A percentile compares a stretch with the other conserved stretches of the same genome.
These are phyloP conservation scores for Mycosarcoma maydis DNA, from an alignment of 1,284 basidiomycete genomes.

Conservation along the genomic window DNA sequence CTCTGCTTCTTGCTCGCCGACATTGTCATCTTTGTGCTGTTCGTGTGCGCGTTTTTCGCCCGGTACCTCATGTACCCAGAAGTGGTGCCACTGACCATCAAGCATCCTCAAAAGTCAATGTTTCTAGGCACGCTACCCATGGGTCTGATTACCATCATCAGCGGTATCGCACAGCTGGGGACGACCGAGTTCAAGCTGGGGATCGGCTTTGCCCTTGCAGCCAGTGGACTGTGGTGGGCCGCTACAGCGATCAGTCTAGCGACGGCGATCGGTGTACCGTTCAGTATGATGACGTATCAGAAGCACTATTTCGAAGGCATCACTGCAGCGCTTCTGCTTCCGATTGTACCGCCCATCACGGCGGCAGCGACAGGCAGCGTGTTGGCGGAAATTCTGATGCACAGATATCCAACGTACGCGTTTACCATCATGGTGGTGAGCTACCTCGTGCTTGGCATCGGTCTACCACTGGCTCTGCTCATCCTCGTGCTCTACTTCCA, in stretches of 20 bases:
- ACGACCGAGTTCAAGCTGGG: constrained; percentile 47
- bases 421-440: constrained; percentile 52
- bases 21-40: constrained; percentile 50
- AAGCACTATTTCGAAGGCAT: constrained; percentile 55
- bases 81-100: constrained; percentile 56
- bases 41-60: constrained; percentile 43
- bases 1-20: constrained; percentile 39
- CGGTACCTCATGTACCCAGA: constrained; percentile 55
- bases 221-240: constrained; percentile 50
- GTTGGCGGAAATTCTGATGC: constrained; percentile 47
- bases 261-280: constrained; percentile 51
- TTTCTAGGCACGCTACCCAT: constrained; percentile 57
- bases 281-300: constrained; percentile 59
- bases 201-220: constrained; percentile 35
- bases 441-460: constrained; percentile 57
- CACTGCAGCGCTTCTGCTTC: constrained; percentile 53
- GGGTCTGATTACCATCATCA: constrained; percentile 57
- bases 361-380: constrained; percentile 50
- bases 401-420: constrained; percentile 45
- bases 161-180: constrained; percentile 48
- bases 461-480: constrained; percentile 50
- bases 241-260: constrained; percentile 33
- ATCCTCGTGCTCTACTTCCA: constrained; percentile 60
- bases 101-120: constrained; percentile 56
- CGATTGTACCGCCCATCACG: constrained; percentile 59